phyloP scores from a whole-genome alignment of 108 stramenopile genomes.

The Discostella stelligeroides region DNA sequence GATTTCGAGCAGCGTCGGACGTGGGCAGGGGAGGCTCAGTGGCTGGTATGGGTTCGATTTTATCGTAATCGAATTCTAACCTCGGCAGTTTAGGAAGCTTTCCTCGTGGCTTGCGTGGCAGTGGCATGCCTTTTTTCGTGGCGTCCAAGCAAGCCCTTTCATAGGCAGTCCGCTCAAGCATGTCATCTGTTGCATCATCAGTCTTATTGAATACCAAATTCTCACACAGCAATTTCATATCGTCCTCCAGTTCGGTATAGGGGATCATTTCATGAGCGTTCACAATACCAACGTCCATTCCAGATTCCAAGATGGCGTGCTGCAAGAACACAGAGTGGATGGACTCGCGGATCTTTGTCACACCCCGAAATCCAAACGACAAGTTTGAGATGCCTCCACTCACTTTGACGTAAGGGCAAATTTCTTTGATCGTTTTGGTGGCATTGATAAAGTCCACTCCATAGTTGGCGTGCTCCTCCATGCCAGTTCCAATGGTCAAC shows the following conservation, averaged over 20 bases:
- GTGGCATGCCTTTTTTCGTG: slow-evolving; percentile 82
- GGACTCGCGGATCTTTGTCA: slow-evolving; percentile 96
- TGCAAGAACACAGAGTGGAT: slow-evolving; percentile 98
- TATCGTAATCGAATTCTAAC: slow-evolving; percentile 78
- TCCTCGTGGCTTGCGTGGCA: too few relatives aligned
- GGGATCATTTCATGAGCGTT: slow-evolving; percentile 95
- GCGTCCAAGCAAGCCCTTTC: too few relatives aligned
- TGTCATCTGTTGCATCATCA: slow-evolving; percentile 90
- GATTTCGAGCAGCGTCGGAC: slow-evolving; percentile 84
- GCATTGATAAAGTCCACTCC: slow-evolving; percentile 99
- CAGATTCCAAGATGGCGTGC: slow-evolving; percentile 90
- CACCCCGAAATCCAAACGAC: slow-evolving; percentile 97
- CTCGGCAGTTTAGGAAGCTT: slow-evolving; percentile 59
- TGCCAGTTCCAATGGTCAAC: slow-evolving; percentile 97
- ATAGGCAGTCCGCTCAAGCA: slow-evolving; percentile 87
- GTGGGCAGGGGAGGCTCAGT: slow-evolving; percentile 88
- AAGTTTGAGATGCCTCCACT: slow-evolving; percentile 99
- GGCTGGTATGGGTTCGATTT: slow-evolving; percentile 71
- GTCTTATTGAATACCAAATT: slow-evolving; percentile 88
- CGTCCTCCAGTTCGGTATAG: slow-evolving; percentile 84
- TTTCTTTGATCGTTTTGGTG: slow-evolving; percentile 92
- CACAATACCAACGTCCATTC: slow-evolving; percentile 99
- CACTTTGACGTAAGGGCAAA: slow-evolving; percentile 96
- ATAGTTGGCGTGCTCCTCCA: slow-evolving; percentile 98
- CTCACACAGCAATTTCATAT: slow-evolving; percentile 82